phyloP scores from a whole-genome alignment of 1,139 yeast species.

The Magnusiomyces paraingens region DNA sequence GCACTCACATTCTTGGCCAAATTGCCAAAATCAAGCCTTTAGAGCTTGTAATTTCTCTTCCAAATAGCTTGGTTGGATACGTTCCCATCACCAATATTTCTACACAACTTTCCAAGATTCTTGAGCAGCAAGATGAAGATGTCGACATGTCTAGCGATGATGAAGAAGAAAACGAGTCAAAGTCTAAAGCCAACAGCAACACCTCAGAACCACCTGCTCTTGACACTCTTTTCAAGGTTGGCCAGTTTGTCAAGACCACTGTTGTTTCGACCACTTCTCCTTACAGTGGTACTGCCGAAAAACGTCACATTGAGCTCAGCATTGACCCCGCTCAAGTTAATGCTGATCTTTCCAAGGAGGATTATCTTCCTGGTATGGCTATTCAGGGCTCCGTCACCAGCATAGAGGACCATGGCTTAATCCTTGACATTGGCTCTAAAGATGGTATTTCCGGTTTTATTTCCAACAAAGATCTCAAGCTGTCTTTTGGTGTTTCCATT shows the following conservation, averaged over 20 bases:
- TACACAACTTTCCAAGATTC: conserved; percentile 48
- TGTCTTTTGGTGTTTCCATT: conserved; percentile 29
- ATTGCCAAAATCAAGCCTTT: conserved; percentile 51
- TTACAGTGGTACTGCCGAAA: conserved; percentile 27
- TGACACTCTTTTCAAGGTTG: conserved; percentile 47
- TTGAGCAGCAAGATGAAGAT: conserved; percentile 39
- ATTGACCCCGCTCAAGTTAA: conserved; percentile 74
- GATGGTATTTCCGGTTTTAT: conserved; percentile 57
- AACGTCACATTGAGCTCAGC: conserved; percentile 62
- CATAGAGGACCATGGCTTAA: conserved; percentile 86
- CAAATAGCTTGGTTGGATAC: conserved; percentile 79
- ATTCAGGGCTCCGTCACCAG: conserved; percentile 74
- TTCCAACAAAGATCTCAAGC: conserved; percentile 54
- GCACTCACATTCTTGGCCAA: conserved; percentile 73
- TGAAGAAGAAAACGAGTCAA: conserved; percentile 42
- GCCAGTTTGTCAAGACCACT: conserved; percentile 82
- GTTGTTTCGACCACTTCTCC: conserved; percentile 41
- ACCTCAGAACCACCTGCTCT: conserved; percentile 29
- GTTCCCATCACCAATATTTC: conserved; percentile 74
- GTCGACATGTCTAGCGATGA: conserved; percentile 28
- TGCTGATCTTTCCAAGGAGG: conserved; percentile 58
- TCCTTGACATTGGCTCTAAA: conserved; percentile 60
- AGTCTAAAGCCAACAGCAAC: conserved; percentile 22
- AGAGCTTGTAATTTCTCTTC: conserved; percentile 64
- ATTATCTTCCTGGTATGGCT: conserved; percentile 52